Conservation (phyloP, 768 basidiomycete genomes). For the Terana coerulea region DNA sequence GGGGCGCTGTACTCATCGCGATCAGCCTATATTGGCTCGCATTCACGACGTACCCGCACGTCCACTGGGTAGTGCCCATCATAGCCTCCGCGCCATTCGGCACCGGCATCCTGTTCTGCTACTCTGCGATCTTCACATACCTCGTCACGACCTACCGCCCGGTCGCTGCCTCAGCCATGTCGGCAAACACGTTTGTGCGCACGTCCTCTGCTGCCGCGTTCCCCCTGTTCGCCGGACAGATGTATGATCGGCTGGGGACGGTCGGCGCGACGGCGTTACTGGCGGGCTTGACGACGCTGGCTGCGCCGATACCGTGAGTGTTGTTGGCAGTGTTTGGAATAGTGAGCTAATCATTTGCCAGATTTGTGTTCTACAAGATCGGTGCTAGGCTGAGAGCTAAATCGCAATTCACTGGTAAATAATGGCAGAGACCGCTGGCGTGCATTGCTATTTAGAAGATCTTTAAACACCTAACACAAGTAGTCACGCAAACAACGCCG, state of each 20-base stretch:
- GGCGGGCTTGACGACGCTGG: conserved; percentile 34
- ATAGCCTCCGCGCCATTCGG: conserved; percentile 46
- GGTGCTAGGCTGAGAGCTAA: conserved; percentile 40
- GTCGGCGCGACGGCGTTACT: conserved; percentile 37
- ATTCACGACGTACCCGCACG: conserved; percentile 45
- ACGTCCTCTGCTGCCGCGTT: conserved; percentile 37
- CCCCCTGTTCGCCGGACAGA: conserved; percentile 37
- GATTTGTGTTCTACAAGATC: conserved; percentile 48
- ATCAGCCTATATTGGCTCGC: conserved; percentile 52
- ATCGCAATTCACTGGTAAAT: conserved; percentile 36
- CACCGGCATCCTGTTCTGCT: conserved; percentile 57
- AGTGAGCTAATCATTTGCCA: conserved; percentile 15
- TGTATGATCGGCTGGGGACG: conserved; percentile 37
- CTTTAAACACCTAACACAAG: too few relatives aligned
- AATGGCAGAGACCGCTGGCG: neutral
- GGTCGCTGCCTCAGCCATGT: conserved; percentile 57
- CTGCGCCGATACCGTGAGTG: conserved; percentile 35
- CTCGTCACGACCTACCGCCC: conserved; percentile 49
- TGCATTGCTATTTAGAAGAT: neutral
- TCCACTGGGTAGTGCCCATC: conserved; percentile 48
- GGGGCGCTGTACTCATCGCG: conserved; percentile 52
- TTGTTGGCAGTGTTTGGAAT: too few relatives aligned
- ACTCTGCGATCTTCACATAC: conserved; percentile 64
- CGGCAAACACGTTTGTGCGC: conserved; percentile 55
- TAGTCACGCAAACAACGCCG: too few relatives aligned